Conservation (phyloP, 106 monocot genomes). For the Amphibolis antarctica region DNA sequence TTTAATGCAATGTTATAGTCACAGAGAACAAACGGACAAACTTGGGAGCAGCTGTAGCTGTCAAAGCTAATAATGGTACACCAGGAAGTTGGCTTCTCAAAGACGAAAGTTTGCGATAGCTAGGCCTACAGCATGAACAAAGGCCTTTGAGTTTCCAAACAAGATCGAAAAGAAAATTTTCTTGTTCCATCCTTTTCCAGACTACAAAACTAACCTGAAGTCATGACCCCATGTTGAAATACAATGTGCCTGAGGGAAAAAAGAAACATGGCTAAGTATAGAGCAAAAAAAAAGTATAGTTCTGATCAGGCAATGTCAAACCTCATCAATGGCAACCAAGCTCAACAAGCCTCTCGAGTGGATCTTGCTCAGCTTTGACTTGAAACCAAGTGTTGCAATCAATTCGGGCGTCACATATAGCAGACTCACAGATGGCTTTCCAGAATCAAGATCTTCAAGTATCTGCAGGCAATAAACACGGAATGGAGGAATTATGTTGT, state of each 20-base stretch:
- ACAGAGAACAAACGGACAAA: constrained; percentile 19
- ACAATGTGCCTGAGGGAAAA: constrained; percentile 71
- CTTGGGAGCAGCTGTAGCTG: constrained; percentile 92
- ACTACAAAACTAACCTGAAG: constrained; percentile 51
- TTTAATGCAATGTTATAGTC: not conserved
- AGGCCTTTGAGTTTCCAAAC: not conserved
- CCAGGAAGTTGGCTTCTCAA: constrained; percentile 55
- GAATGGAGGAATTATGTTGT: not conserved
- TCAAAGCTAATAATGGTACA: constrained; percentile 86
- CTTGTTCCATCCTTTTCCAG: too few relatives aligned
- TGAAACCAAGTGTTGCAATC: constrained; percentile 64
- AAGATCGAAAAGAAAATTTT: too few relatives aligned
- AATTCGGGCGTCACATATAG: constrained; percentile 95
- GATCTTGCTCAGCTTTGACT: constrained; percentile 55
- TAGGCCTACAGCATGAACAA: constrained; percentile 44
- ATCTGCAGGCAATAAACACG: constrained; percentile 34
- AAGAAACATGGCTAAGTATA: not conserved
- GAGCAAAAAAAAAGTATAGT: not conserved
- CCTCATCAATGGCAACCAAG: constrained; percentile 92
- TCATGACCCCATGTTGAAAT: constrained; percentile 97
- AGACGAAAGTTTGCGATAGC: constrained; percentile 86
- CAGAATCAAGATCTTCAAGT: constrained; percentile 70
- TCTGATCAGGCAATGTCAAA: constrained; percentile 12
- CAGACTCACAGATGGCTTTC: constrained; percentile 60
- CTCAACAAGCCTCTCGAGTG: constrained; percentile 56